phyloP scores from a whole-genome alignment of 164 flowering plant genomes.

The Tinospora cordifolia region DNA sequence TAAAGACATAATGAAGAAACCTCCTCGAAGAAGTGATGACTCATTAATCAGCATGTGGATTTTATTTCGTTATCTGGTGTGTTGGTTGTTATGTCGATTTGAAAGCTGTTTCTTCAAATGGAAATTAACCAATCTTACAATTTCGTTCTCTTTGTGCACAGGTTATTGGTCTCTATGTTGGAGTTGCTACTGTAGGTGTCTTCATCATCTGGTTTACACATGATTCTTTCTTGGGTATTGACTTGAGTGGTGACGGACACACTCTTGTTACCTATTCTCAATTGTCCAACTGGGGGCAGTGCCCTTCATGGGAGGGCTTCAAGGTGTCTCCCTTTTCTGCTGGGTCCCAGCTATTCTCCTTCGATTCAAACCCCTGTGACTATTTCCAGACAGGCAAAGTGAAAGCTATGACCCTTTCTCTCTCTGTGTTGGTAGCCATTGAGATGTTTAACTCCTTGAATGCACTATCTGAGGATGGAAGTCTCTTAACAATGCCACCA shows the following conservation, averaged over 20 bases:
- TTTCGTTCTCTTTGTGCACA: conserved; percentile 15
- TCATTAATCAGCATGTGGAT: conserved; percentile 79
- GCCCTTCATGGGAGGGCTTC: conserved; percentile 60
- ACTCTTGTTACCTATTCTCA: conserved; percentile 67
- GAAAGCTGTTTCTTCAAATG: no score
- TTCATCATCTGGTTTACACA: conserved; percentile 85
- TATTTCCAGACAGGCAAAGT: conserved; percentile 74
- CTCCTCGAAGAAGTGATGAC: conserved; percentile 79
- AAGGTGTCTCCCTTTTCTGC: conserved; percentile 61
- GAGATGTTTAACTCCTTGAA: conserved; percentile 91
- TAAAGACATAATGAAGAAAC: conserved; percentile 78
- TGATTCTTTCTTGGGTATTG: conserved; percentile 60
- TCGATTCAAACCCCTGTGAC: conserved; percentile 66
- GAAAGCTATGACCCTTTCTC: conserved; percentile 77
- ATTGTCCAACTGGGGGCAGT: conserved; percentile 70
- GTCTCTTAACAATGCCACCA: conserved; percentile 78
- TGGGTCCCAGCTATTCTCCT: conserved; percentile 43
- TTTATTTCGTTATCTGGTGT: conserved; percentile 80
- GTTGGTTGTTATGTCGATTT: neutral
- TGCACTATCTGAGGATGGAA: conserved; percentile 74
- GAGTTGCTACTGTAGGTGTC: conserved; percentile 77
- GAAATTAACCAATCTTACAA: neutral
- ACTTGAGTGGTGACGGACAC: conserved; percentile 72
- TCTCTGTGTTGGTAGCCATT: conserved; percentile 76
- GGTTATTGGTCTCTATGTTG: conserved; percentile 86